Evolutionary conservation across 208 protist genomes (phyloP).

Genomic region (Vickermania ingenoplastis): DNA sequence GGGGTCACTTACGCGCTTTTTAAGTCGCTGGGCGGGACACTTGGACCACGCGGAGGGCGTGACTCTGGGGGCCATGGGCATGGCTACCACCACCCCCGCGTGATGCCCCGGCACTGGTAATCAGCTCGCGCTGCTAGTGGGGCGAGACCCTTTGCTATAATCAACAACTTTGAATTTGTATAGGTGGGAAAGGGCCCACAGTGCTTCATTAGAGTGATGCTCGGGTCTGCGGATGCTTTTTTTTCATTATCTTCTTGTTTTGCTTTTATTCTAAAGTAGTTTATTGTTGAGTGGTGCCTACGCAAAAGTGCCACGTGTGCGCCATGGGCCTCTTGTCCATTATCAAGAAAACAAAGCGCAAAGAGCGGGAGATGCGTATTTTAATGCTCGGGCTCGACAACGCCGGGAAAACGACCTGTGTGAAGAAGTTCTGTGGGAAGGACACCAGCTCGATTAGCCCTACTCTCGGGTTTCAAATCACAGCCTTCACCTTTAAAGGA

Average conservation of each 20-base stretch:
- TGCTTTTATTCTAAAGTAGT: too few species aligned
- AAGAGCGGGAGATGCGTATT: slow-evolving; percentile 98
- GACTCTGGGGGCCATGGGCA: slow-evolving; percentile 10
- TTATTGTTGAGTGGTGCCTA: too few species aligned
- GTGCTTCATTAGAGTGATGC: too few species aligned
- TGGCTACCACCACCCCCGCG: neutral
- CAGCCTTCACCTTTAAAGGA: slow-evolving; percentile 92
- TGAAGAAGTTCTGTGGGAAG: slow-evolving; percentile 99
- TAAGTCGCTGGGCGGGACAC: slow-evolving; percentile 51
- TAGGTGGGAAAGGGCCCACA: too few species aligned
- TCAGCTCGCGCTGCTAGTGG: too few species aligned
- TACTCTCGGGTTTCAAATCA: slow-evolving; percentile 99
- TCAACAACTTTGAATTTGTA: too few species aligned
- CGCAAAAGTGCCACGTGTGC: too few species aligned
- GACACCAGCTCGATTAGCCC: slow-evolving; percentile 96
- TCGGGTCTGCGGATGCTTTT: too few species aligned
- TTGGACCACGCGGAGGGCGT: slow-evolving; percentile 25
- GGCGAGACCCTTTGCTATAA: too few species aligned
- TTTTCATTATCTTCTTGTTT: too few species aligned
- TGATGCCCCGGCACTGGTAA: neutral
- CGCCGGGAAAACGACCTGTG: slow-evolving; percentile 98
- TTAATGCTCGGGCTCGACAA: slow-evolving; percentile 96
- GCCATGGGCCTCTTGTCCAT: slow-evolving; percentile 98
- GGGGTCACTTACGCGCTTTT: slow-evolving; percentile 71
- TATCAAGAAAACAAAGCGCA: slow-evolving; percentile 96